phyloP scores from a whole-genome alignment of 257 asterid species.

The Solanum bukasovii region DNA sequence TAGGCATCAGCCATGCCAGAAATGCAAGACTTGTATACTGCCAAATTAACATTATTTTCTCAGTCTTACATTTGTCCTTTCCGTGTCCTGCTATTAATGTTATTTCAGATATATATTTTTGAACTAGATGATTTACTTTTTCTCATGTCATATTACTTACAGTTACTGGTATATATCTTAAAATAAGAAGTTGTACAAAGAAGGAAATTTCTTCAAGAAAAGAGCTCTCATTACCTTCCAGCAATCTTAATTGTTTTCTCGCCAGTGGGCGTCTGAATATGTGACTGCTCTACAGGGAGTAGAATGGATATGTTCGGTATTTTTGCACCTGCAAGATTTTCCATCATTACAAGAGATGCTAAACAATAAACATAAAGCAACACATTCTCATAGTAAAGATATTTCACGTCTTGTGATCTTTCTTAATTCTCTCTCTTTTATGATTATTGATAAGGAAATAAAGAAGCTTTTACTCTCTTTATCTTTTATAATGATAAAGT shows the following conservation, averaged over 20 bases:
- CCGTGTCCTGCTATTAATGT: neutral
- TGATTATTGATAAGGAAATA: neutral
- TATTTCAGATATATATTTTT: neutral
- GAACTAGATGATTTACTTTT: neutral
- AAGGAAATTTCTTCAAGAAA: neutral
- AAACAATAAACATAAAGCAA: neutral
- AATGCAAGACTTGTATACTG: neutral
- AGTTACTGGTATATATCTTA: neutral
- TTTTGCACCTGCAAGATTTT: slow-evolving; percentile 60
- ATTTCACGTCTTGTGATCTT: neutral
- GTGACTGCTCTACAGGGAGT: slow-evolving; percentile 55
- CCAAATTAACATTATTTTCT: neutral
- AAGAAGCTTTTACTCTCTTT: neutral
- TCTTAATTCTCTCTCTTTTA: neutral
- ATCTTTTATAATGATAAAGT: neutral
- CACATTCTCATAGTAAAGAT: neutral
- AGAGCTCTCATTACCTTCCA: slow-evolving; percentile 41
- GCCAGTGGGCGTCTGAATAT: slow-evolving; percentile 53
- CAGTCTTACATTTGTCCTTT: neutral
- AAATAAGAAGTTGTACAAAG: neutral
- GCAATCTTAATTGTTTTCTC: slow-evolving; percentile 61
- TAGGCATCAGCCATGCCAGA: neutral
- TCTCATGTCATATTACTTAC: neutral
- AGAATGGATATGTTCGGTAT: slow-evolving; percentile 64
- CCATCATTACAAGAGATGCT: neutral